Evolutionary conservation across 192 early-diverging fungal genomes (phyloP), one percentile per base, ranked within the genome.

Genomic region (Dissophora globulifera): DNA sequence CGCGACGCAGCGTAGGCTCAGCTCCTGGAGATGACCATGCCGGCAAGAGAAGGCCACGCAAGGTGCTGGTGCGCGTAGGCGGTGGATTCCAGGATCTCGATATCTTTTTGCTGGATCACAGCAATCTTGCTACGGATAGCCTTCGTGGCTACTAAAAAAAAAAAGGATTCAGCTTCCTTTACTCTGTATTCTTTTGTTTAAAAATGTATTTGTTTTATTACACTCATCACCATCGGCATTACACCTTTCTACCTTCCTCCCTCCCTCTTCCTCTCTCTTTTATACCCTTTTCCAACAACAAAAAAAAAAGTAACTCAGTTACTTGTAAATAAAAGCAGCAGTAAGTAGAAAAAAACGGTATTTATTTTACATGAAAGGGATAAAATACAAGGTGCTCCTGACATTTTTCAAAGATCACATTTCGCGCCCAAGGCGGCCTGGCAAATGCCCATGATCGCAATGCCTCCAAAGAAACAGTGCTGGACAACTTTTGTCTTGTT

Each of bases 71-170:
- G 35, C 79, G 85, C 27, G 86, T 87, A 9, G 86, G 87, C 38
- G 87, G 87, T 19, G 86, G 87, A 26, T 89, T 84, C 83, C 84
- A 89, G 22, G 87, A 87, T 69, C 50, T 89, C 33, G 87, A 89
- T 38, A 82, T 87, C 31, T 89, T 89, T 58, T 79, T 89, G 59
- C 42, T 89, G 15, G 85, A 88, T 19, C 84, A 87, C 53, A 78
- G 80, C 48, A 53, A 38, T 27, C 52, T 74, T 41, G 61, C 70
- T 9, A 55, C 23, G 26, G 72, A 67, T 5, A 59, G 40, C 32
- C 10, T 53, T 31, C 50, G 56, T 7, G 35, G 53, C 55, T 62
- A 43, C 20, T 60, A 60, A 56, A 20, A 20, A n/a, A n/a, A n/a
- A n/a, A n/a, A n/a, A n/a, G n/a, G n/a, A n/a, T 45, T 22, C n/a